Conservation (phyloP, 192 early-diverging fungal genomes). For the Allomyces arbusculus region DNA sequence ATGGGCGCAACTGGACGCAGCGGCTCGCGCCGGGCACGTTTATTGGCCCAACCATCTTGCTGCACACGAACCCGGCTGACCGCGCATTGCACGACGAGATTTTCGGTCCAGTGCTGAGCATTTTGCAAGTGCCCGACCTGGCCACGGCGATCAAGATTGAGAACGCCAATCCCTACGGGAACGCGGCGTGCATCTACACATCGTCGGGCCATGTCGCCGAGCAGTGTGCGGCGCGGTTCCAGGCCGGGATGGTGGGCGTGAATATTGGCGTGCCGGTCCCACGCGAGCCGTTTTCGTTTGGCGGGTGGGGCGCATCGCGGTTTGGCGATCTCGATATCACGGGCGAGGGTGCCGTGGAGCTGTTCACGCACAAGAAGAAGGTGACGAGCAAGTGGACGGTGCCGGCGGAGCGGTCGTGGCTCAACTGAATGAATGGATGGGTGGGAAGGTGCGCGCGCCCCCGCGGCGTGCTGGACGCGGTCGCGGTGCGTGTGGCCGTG, state of each 20-base stretch:
- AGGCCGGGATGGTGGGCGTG: conserved; percentile 61
- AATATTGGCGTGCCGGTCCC: conserved; percentile 32
- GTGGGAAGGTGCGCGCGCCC: too few relatives aligned
- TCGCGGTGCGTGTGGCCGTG: too few relatives aligned
- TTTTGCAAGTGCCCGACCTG: conserved; percentile 25
- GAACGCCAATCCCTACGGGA: conserved; percentile 46
- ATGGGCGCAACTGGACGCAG: conserved; percentile 32
- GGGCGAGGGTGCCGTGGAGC: conserved; percentile 47
- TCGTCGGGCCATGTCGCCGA: conserved; percentile 39
- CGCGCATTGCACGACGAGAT: conserved; percentile 54
- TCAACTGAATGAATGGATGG: conserved; percentile 14
- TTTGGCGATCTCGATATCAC: conserved; percentile 59
- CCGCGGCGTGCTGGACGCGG: too few relatives aligned
- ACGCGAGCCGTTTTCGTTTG: conserved; percentile 64
- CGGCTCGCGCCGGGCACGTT: conserved; percentile 32
- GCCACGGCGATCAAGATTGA: conserved; percentile 54
- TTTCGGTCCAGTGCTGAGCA: conserved; percentile 59
- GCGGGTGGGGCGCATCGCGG: conserved; percentile 43
- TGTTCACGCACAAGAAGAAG: conserved; percentile 51
- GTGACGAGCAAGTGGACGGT: conserved; percentile 59
- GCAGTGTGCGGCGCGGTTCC: conserved; percentile 41
- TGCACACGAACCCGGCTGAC: conserved; percentile 32
- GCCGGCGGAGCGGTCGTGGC: conserved; percentile 35
- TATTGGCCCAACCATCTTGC: conserved; percentile 50
- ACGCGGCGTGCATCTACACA: conserved; percentile 55